Conservation (phyloP, 768 basidiomycete genomes). For the Pleurotus djamor region DNA sequence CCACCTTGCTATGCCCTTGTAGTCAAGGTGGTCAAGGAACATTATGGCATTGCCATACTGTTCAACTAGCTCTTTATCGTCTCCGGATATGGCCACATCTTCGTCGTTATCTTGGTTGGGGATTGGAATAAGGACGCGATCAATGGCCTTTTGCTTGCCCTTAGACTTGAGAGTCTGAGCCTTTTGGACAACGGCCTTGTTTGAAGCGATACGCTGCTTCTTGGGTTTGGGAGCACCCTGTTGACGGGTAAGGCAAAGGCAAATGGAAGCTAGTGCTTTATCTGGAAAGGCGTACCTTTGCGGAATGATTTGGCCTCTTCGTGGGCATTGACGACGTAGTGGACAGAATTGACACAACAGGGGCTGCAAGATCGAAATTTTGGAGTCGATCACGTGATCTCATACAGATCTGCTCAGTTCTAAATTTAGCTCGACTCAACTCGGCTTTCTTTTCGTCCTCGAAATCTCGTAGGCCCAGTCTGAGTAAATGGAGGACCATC, state of each 20-base stretch:
- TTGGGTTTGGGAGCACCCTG: slow-evolving; percentile 43
- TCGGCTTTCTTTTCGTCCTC: neutral
- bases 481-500: slow-evolving; percentile 32
- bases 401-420: too few relatives aligned
- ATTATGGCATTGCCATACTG: slow-evolving; percentile 59
- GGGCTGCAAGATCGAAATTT: too few relatives aligned
- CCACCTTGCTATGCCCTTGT: slow-evolving; percentile 78
- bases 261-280: too few relatives aligned
- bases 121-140: slow-evolving; percentile 61
- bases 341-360: slow-evolving; percentile 5
- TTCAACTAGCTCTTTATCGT: slow-evolving; percentile 64
- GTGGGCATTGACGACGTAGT: slow-evolving; percentile 22
- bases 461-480: neutral
- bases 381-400: too few relatives aligned
- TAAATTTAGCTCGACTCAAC: neutral
- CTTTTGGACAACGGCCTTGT: neutral
- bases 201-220: slow-evolving; percentile 33
- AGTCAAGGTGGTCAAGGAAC: slow-evolving; percentile 75
- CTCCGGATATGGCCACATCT: slow-evolving; percentile 61
- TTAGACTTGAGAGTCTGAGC: slow-evolving; percentile 27
- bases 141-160: slow-evolving; percentile 57
- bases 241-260: too few relatives aligned
- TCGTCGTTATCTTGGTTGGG: slow-evolving; percentile 48
- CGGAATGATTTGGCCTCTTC: slow-evolving; percentile 30
- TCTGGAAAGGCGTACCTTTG: slow-evolving; percentile 17